Evolutionary conservation across 1,284 basidiomycete genomes (phyloP).

Genomic region (Ceratobasidium sp.): DNA sequence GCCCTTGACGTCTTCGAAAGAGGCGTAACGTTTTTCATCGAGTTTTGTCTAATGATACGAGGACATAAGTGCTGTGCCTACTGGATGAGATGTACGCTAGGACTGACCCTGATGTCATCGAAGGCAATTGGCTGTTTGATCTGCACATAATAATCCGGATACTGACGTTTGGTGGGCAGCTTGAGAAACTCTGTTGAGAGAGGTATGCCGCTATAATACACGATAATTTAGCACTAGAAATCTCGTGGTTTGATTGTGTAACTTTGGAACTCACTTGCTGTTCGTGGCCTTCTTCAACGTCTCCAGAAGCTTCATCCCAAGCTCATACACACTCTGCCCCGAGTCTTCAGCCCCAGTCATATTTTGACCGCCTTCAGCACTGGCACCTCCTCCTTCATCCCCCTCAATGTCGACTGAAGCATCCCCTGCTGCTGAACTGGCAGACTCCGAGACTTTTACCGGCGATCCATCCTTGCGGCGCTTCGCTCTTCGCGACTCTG

Average conservation of each 20-base stretch:
- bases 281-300: constrained; percentile 76
- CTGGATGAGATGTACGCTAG: neutral
- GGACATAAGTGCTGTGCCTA: neutral
- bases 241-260: too few species aligned
- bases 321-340: constrained; percentile 52
- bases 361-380: neutral
- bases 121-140: constrained; percentile 84
- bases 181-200: constrained; percentile 79
- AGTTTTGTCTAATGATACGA: constrained; percentile 62
- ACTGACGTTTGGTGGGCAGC: constrained; percentile 78
- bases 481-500: constrained; percentile 32
- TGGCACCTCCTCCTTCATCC: neutral
- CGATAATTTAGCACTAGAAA: constrained; percentile 13
- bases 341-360: neutral
- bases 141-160: constrained; percentile 89
- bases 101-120: constrained; percentile 78
- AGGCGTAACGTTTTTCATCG: constrained; percentile 69
- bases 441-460: constrained; percentile 30
- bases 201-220: constrained; percentile 64
- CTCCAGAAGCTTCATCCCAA: constrained; percentile 74
- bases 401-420: constrained; percentile 16
- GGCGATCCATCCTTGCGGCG: constrained; percentile 40
- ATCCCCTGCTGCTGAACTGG: constrained; percentile 17
- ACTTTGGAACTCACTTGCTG: constrained; percentile 80
- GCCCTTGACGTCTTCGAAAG: constrained; percentile 75